Conservation (phyloP, 768 basidiomycete species). For the Tulasnella sp. region DNA sequence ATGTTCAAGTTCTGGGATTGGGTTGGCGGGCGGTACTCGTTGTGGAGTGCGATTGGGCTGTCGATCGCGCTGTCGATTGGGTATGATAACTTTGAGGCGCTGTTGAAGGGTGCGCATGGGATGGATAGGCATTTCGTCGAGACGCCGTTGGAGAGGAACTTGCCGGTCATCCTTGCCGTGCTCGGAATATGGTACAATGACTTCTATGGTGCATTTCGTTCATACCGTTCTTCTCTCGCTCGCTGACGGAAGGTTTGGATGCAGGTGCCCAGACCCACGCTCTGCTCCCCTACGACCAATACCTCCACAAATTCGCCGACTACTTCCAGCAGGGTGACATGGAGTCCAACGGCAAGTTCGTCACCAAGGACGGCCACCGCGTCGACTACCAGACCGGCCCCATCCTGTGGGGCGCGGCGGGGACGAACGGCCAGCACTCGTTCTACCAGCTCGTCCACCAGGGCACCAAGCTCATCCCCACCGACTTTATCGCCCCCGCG, state of each 20-base stretch:
- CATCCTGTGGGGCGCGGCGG: conserved; percentile 97
- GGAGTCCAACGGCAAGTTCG: conserved; percentile 97
- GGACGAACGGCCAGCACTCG: conserved; percentile 98
- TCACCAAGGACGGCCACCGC: conserved; percentile 86
- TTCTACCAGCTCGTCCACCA: conserved; percentile 98
- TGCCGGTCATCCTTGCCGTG: conserved; percentile 82
- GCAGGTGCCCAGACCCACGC: conserved; percentile 86
- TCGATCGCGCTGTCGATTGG: conserved; percentile 90
- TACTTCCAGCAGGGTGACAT: conserved; percentile 99
- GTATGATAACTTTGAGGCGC: conserved; percentile 82
- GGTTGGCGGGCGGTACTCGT: conserved; percentile 96
- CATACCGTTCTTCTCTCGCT: background rate
- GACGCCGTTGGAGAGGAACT: conserved; percentile 74
- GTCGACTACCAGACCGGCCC: conserved; percentile 97
- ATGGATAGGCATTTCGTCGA: conserved; percentile 97
- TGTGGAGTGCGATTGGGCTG: conserved; percentile 97
- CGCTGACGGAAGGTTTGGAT: background rate
- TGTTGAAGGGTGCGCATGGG: conserved; percentile 85
- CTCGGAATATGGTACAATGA: conserved; percentile 98
- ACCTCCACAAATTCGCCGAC: conserved; percentile 97
- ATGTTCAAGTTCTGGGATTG: conserved; percentile 99
- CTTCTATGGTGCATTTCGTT: conserved; percentile 56
- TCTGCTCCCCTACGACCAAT: conserved; percentile 95
- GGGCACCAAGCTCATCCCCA: conserved; percentile 82
- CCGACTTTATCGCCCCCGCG: conserved; percentile 85